Evolutionary conservation across 2,329 filamentous ascomycete species (phyloP).

Genomic region (Cytospora leucostoma): DNA sequence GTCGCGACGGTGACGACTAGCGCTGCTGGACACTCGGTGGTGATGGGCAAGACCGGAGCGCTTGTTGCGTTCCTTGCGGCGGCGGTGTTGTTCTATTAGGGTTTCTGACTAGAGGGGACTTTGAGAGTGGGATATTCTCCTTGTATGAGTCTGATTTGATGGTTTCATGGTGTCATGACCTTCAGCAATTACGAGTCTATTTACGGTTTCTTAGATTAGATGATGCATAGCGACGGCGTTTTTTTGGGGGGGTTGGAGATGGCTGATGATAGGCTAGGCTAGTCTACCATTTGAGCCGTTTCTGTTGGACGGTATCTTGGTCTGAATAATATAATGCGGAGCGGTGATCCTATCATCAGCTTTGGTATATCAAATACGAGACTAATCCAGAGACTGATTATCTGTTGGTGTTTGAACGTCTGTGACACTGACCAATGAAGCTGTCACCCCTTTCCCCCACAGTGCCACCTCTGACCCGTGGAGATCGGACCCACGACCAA

Average conservation of each 20-base stretch:
- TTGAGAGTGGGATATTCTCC: not conserved
- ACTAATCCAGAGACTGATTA: not conserved
- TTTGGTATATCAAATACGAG: not conserved
- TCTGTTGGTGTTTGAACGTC: not conserved
- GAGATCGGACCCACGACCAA: no score
- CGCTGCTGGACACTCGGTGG: conserved; percentile 14
- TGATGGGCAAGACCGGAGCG: conserved; percentile 38
- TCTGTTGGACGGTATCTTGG: not conserved
- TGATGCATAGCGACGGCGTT: conserved; percentile 38
- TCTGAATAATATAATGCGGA: not conserved
- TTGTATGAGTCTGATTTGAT: not conserved
- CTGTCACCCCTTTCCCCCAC: no score
- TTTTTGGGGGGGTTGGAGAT: conserved; percentile 7
- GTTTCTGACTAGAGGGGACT: not conserved
- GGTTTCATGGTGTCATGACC: not conserved
- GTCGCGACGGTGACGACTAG: conserved; percentile 25
- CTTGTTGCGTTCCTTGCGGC: conserved; percentile 48
- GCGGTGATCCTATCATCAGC: not conserved
- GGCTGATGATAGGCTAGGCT: conserved; percentile 2
- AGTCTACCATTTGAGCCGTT: conserved; percentile 6
- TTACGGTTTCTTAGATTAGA: conserved; percentile 2
- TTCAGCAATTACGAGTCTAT: conserved; percentile 5
- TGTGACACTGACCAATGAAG: not conserved
- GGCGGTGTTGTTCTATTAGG: conserved; percentile 42
- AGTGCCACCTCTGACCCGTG: no score